Percentiles rank a stretch among this genome's conserved stretches.
phyloP scores from a whole-genome alignment of 257 asterid genomes.

The Solanum gracilifrons region DNA sequence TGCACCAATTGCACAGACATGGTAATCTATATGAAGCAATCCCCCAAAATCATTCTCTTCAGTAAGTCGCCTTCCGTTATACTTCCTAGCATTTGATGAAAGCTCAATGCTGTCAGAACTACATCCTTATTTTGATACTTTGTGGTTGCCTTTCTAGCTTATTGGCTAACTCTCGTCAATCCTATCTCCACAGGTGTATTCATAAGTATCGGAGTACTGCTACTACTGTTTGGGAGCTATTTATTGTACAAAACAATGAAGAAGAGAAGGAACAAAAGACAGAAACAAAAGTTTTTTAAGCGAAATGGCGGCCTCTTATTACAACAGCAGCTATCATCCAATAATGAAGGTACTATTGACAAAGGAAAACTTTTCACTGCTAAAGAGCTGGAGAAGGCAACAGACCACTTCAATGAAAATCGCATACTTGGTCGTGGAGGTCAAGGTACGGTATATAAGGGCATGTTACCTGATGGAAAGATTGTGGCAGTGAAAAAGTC shows the following conservation, averaged over 20 bases:
- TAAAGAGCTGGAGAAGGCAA: conserved; percentile 13
- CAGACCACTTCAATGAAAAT: conserved; percentile 9
- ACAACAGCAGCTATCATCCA: conserved; percentile 6
- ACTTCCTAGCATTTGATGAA: background rate
- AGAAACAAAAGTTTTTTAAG: conserved; percentile 4
- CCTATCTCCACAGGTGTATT: background rate
- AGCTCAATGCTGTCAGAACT: background rate
- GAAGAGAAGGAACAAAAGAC: background rate
- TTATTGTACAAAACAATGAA: background rate
- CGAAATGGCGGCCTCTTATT: conserved; percentile 13
- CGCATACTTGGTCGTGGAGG: conserved; percentile 12
- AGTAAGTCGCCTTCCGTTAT: background rate
- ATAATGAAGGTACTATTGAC: conserved; percentile 3
- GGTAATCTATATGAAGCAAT: background rate
- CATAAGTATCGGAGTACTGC: background rate
- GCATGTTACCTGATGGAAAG: conserved; percentile 8
- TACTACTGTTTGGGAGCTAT: background rate
- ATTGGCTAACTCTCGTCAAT: background rate
- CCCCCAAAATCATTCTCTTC: background rate
- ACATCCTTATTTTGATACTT: background rate
- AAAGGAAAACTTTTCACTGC: conserved; percentile 11
- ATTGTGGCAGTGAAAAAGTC: conserved; percentile 13
- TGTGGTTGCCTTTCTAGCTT: background rate
- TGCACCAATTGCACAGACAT: background rate
- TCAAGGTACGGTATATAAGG: conserved; percentile 5